phyloP scores from a whole-genome alignment of 2,329 filamentous ascomycete genomes.

The Aspergillus chevalieri region DNA sequence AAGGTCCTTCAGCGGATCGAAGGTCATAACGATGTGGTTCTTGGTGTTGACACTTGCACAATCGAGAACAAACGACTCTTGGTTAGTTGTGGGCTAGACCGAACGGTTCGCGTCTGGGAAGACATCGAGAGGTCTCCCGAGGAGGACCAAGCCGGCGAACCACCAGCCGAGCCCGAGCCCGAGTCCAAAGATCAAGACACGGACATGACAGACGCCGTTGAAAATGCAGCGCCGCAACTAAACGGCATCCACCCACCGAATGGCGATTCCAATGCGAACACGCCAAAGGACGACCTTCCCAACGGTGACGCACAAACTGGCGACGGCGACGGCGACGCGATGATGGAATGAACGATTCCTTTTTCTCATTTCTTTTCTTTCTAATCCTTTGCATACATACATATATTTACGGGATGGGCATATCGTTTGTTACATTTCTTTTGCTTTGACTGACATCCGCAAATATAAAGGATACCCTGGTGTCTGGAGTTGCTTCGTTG shows the following conservation, averaged over 20 bases:
- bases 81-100: slow-evolving; percentile 58
- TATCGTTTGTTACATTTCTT: neutral
- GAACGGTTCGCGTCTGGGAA: slow-evolving; percentile 57
- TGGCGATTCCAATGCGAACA: neutral
- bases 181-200: neutral
- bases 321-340: neutral
- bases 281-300: neutral
- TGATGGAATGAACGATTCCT: neutral
- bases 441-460: neutral
- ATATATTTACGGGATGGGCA: neutral
- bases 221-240: neutral
- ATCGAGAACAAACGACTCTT: slow-evolving; percentile 45
- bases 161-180: neutral
- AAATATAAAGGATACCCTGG: neutral
- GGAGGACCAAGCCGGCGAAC: neutral
- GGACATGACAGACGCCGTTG: neutral
- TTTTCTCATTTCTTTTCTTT: neutral
- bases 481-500: neutral
- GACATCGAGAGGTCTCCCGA: slow-evolving; percentile 25
- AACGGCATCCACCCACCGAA: neutral
- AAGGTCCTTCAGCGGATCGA: slow-evolving; percentile 64
- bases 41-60: slow-evolving; percentile 55
- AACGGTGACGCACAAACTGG: neutral
- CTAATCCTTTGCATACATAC: neutral
- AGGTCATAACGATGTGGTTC: slow-evolving; percentile 53